These are phyloP conservation scores for Magnaporthales sp. DNA, from an alignment of 2,329 filamentous ascomycete species.

Conservation along the genomic window DNA sequence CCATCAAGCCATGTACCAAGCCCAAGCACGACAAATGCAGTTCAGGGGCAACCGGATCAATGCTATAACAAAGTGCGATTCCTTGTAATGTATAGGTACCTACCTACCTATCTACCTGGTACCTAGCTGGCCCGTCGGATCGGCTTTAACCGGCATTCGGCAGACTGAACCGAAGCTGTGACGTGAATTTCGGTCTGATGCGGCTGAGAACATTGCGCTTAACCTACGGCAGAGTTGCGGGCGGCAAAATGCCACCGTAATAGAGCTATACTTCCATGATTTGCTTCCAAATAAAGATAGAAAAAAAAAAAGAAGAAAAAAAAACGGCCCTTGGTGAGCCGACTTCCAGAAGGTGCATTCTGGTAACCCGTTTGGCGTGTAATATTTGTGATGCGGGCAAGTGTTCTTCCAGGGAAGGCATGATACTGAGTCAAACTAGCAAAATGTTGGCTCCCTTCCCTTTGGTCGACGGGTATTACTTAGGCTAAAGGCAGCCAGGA, in stretches of 20 bases:
- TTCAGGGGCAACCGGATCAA: background rate
- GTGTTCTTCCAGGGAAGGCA: background rate
- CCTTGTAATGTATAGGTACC: background rate
- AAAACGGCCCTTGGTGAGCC: too few species aligned
- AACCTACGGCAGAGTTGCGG: background rate
- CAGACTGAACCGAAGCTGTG: background rate
- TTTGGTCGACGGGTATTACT: too few species aligned
- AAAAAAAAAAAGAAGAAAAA: background rate
- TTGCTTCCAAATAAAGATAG: background rate
- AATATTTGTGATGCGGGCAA: background rate
- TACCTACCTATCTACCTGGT: background rate
- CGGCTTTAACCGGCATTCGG: background rate
- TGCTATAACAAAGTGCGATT: background rate
- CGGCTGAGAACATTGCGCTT: background rate
- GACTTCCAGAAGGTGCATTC: too few species aligned
- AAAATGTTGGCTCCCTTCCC: background rate
- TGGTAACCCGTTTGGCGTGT: background rate
- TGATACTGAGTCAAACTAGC: background rate
- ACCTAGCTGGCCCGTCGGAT: background rate
- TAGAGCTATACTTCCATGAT: background rate
- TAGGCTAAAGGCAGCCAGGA: background rate
- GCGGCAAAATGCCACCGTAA: background rate
- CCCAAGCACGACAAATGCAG: too few species aligned
- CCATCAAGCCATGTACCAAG: too few species aligned
- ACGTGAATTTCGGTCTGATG: background rate